Conservation (phyloP, 768 basidiomycete species). For the Amyloporia xantha region DNA sequence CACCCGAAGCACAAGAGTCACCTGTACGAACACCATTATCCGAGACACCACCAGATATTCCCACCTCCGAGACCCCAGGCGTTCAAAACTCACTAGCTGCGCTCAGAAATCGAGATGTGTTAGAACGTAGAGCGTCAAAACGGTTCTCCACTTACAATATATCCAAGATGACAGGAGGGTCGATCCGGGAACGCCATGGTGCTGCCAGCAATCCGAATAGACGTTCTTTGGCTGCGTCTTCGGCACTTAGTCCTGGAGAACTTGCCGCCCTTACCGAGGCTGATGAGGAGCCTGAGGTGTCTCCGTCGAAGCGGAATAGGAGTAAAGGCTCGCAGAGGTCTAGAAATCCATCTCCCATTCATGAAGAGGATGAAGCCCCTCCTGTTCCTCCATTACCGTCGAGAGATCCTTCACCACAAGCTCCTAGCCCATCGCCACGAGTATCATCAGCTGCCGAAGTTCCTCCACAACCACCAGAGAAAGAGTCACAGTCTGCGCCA, state of each 20-base stretch:
- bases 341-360: constrained; percentile 22
- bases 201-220: constrained; percentile 46
- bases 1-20: constrained; percentile 1
- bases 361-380: constrained; percentile 26
- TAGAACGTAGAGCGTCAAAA: constrained; percentile 90
- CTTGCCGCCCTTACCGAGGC: constrained; percentile 70
- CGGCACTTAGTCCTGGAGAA: constrained; percentile 61
- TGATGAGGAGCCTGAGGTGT: constrained; percentile 45
- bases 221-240: constrained; percentile 54
- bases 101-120: constrained; percentile 75
- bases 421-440: constrained; percentile 11
- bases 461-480: constrained; percentile 4
- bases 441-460: background rate
- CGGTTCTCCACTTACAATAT: constrained; percentile 94
- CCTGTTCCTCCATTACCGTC: constrained; percentile 27
- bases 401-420: constrained; percentile 14
- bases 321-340: constrained; percentile 14
- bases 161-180: constrained; percentile 80
- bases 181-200: constrained; percentile 28
- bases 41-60: constrained; percentile 12
- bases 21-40: background rate
- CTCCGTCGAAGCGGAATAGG: constrained; percentile 19
- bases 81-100: constrained; percentile 82
- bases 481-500: too few relatives aligned
- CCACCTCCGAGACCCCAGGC: constrained; percentile 42